These are phyloP conservation scores for Pestalotiopsis sp. DNA, from an alignment of 2,329 filamentous ascomycete species.

Conservation along the genomic window DNA sequence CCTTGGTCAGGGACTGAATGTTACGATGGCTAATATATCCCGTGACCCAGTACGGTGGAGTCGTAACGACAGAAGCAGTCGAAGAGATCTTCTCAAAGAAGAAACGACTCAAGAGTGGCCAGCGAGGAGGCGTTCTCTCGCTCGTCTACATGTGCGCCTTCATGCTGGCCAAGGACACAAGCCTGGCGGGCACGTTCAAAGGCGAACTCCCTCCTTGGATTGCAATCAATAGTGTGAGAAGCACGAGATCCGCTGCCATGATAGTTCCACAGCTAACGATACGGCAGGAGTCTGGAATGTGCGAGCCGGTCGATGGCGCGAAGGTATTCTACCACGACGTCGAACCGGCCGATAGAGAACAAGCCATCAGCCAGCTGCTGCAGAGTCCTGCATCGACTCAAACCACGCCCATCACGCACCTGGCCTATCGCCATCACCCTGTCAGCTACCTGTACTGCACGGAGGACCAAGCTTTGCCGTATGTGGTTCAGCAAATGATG, in stretches of 20 bases:
- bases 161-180: neutral
- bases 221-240: neutral
- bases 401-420: neutral
- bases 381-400: neutral
- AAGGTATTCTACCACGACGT: neutral
- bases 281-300: neutral
- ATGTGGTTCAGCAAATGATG: neutral
- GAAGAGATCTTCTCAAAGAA: neutral
- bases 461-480: neutral
- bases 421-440: neutral
- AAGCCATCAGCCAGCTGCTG: neutral
- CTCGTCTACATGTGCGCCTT: neutral
- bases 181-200: neutral
- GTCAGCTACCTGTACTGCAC: neutral
- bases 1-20: neutral
- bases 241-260: neutral
- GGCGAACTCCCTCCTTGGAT: slow-evolving; percentile 2
- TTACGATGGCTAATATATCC: neutral
- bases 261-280: neutral
- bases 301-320: neutral
- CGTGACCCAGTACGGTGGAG: neutral
- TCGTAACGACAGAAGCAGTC: neutral
- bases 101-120: neutral
- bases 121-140: neutral
- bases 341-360: neutral